Evolutionary conservation across 768 basidiomycete species (phyloP).

Genomic region (Naematelia encephala): DNA sequence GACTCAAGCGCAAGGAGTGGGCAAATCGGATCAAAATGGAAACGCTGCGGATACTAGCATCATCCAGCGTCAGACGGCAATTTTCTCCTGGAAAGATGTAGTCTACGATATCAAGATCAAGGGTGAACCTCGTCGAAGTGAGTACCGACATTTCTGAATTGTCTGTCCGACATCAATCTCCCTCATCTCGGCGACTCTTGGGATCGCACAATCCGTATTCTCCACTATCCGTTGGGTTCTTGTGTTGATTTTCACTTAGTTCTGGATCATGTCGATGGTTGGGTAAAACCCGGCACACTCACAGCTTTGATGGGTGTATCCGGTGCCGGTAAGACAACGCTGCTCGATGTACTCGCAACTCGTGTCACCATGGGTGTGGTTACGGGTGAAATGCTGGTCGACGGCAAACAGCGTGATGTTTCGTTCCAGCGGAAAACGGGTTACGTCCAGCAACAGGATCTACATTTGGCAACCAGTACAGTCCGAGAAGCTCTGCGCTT

Average conservation of each 20-base stretch:
- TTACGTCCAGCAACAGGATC: slow-evolving; percentile 53
- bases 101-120: slow-evolving; percentile 52
- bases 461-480: slow-evolving; percentile 51
- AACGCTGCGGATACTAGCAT: slow-evolving; percentile 16
- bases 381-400: slow-evolving; percentile 54
- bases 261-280: slow-evolving; percentile 49
- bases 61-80: slow-evolving; percentile 48
- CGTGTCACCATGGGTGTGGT: slow-evolving; percentile 54
- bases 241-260: not conserved
- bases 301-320: slow-evolving; percentile 56
- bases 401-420: slow-evolving; percentile 51
- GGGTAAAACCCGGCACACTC: slow-evolving; percentile 52
- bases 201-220: too few relatives aligned
- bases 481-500: slow-evolving; percentile 55
- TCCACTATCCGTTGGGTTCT: too few relatives aligned
- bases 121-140: slow-evolving; percentile 54
- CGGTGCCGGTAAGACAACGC: slow-evolving; percentile 53
- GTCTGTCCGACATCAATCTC: too few relatives aligned
- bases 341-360: slow-evolving; percentile 48
- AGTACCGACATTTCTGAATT: too few relatives aligned
- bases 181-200: too few relatives aligned
- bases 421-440: slow-evolving; percentile 55
- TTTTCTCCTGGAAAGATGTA: slow-evolving; percentile 51
- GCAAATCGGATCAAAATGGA: slow-evolving; percentile 1
- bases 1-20: not conserved